Conservation (phyloP, 306 rosid genomes). For the Medicago arabica region DNA sequence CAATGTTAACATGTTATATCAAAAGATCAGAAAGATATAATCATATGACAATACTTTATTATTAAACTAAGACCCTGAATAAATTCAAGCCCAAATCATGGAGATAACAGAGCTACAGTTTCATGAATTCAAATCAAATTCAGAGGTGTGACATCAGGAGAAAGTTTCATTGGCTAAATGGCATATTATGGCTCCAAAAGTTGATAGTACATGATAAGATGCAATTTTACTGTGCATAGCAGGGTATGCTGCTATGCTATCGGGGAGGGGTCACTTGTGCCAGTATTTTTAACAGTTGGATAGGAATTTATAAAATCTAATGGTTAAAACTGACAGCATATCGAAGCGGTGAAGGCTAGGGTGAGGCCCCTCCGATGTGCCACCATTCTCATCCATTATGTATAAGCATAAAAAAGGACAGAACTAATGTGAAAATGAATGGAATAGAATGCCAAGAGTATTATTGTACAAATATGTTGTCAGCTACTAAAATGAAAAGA, state of each 20-base stretch:
- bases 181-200: slow-evolving; percentile 27
- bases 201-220: slow-evolving; percentile 22
- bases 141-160: slow-evolving; percentile 7
- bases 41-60: slow-evolving; percentile 17
- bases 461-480: neutral
- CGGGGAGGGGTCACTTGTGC: neutral
- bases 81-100: slow-evolving; percentile 1
- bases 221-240: slow-evolving; percentile 5
- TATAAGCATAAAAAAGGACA: slow-evolving; percentile 1
- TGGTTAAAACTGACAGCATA: neutral
- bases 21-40: slow-evolving; percentile 14
- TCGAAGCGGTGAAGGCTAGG: neutral
- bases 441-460: slow-evolving; percentile 7
- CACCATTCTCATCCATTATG: neutral
- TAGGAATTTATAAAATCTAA: neutral
- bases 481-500: slow-evolving; percentile 10
- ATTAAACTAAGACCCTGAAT: slow-evolving; percentile 3
- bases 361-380: neutral
- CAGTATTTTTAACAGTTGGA: slow-evolving; percentile 1
- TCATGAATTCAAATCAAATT: slow-evolving; percentile 20
- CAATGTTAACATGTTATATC: slow-evolving; percentile 21
- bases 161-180: neutral
- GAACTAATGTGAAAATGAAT: neutral
- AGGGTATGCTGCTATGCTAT: slow-evolving; percentile 7
- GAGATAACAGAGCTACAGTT: slow-evolving; percentile 1